Evolutionary conservation across 192 early-diverging fungal species (phyloP), one percentile per base, ranked within the genome.

Genomic region (Umbelopsis vinacea): DNA sequence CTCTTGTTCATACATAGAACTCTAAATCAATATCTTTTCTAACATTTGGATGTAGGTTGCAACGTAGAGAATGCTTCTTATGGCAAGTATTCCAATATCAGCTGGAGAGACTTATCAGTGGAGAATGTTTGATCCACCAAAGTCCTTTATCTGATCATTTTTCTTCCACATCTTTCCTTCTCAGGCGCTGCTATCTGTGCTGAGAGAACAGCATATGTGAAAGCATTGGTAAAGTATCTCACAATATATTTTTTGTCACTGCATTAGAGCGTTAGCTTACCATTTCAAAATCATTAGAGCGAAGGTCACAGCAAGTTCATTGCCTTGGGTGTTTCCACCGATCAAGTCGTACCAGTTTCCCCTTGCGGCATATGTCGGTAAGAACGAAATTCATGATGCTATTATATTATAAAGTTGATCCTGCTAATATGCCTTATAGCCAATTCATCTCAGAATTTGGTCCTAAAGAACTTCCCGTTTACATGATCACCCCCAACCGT

Each of bases 31-130:
- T 7, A 35, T 52, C 17, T 35, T 74, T 43, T 46, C 22, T 71
- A 50, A 63, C 35, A 35, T 46, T 74, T 47, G 15, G 22, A 0
- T 1, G n/a, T 21, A 74, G 79, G 96, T 33, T 91, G 90, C 74
- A 98, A 98, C 77, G 88, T 98, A 48, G 96, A 98, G 74, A 96
- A 92, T 76, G 93, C 94, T 23, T 91, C 92, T 17, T 96, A 93
- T 81, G 90, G 90, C 82, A 84, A 74, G 72, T 69, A 15, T 14
- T 40, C 45, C 11, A 19, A 63, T 63, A 4, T 63, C 12, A 26
- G 5, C 57, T 63, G 26, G 26, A 35, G 15, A 0, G 33, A 19
- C 48, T 15, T 63, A 63, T 63, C 55, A 17, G 33, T 35, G 6
- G 29, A 63, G 57, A 63, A 63, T 63, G 57, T 37, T n/a, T 37